These are phyloP conservation scores for Neonectria ditissima DNA, from an alignment of 2,329 filamentous ascomycete species.

Conservation along the genomic window DNA sequence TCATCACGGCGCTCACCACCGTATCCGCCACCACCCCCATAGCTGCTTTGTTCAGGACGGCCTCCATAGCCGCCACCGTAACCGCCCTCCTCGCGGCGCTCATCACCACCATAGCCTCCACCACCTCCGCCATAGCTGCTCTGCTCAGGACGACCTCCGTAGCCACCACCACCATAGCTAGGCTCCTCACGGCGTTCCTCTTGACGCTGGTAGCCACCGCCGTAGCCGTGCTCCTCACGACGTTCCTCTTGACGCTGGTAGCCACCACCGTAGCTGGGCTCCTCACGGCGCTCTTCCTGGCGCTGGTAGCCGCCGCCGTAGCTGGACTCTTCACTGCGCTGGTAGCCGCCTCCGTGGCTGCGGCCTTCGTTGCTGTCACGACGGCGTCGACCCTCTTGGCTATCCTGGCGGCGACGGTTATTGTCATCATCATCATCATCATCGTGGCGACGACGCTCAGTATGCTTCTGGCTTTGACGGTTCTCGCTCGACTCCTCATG, in stretches of 20 bases:
- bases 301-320: conserved; percentile 21
- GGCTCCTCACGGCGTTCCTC: conserved; percentile 35
- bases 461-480: conserved; percentile 61
- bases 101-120: conserved; percentile 40
- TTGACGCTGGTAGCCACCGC: conserved; percentile 21
- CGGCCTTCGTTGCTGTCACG: conserved; percentile 25
- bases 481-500: conserved; percentile 63
- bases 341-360: conserved; percentile 27
- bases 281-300: conserved; percentile 26
- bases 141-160: conserved; percentile 27
- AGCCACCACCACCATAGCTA: conserved; percentile 31
- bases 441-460: conserved; percentile 58
- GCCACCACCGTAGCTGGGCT: conserved; percentile 30
- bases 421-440: conserved; percentile 18
- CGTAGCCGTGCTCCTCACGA: conserved; percentile 16
- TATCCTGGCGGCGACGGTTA: conserved; percentile 15
- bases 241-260: conserved; percentile 27
- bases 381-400: conserved; percentile 19
- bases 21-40: conserved; percentile 38
- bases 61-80: conserved; percentile 34
- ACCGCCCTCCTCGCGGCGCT: conserved; percentile 32
- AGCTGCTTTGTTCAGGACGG: conserved; percentile 32
- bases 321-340: conserved; percentile 12
- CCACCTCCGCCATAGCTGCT: conserved; percentile 37
- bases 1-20: conserved; percentile 46